Evolutionary conservation across 129 eudicot species (phyloP).

Genomic region (Pseudognaphalium luteoalbum): DNA sequence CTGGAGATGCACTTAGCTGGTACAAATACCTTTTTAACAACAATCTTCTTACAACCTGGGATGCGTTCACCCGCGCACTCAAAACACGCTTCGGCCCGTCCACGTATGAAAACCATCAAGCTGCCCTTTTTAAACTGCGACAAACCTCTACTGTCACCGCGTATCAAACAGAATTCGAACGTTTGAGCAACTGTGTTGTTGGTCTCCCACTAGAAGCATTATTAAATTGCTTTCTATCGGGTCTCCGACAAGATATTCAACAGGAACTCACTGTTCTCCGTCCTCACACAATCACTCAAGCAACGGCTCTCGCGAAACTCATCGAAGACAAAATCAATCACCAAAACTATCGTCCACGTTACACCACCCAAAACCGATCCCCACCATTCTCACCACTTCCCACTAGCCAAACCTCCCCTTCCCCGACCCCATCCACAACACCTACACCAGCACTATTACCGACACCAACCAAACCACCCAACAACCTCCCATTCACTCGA

Average conservation of each 20-base stretch:
- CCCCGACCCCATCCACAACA: not conserved
- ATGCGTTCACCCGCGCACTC: no score
- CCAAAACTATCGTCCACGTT: no score
- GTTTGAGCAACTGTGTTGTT: not conserved
- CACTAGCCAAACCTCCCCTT: not conserved
- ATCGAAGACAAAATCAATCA: not conserved
- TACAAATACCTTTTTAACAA: no score
- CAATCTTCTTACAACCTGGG: no score
- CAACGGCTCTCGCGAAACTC: not conserved
- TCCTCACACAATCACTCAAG: not conserved
- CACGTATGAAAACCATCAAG: no score
- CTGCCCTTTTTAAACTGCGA: no score
- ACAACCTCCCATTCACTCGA: not conserved
- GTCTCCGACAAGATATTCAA: not conserved
- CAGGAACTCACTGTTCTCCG: not conserved
- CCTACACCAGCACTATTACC: not conserved
- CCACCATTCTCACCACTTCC: not conserved
- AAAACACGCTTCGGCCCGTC: no score
- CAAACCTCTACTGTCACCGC: not conserved
- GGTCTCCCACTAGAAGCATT: not conserved
- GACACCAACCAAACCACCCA: not conserved
- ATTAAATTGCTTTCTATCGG: not conserved
- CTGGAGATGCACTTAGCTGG: no score
- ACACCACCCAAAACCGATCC: no score
- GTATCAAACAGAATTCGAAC: not conserved